These are phyloP conservation scores for Porphyrellus sp. DNA, from an alignment of 1,284 basidiomycete species.

Conservation along the genomic window DNA sequence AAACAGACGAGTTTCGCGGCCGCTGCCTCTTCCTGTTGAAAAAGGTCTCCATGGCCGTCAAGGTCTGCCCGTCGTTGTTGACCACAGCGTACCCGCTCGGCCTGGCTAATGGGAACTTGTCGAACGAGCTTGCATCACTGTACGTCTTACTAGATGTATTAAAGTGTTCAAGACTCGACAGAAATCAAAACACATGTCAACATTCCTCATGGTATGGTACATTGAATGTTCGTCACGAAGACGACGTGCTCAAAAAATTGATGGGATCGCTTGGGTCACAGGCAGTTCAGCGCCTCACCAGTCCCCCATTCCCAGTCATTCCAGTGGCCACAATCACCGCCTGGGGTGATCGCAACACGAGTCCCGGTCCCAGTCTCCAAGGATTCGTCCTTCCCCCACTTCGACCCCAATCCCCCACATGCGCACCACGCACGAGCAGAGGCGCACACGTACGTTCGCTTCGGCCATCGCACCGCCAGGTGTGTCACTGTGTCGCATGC, in stretches of 20 bases:
- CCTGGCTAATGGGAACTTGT: conserved; percentile 7
- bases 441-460: conserved; percentile 26
- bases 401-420: conserved; percentile 18
- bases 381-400: conserved; percentile 32
- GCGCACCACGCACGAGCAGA: conserved; percentile 25
- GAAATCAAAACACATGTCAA: conserved; percentile 29
- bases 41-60: conserved; percentile 34
- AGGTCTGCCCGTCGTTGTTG: conserved; percentile 15
- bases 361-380: conserved; percentile 32
- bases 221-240: conserved; percentile 25
- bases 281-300: conserved; percentile 32
- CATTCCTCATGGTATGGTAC: conserved; percentile 8
- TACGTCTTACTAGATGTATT: not conserved
- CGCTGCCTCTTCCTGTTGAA: conserved; percentile 44
- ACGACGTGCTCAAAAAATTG: conserved; percentile 34
- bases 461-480: conserved; percentile 27
- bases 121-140: conserved; percentile 6
- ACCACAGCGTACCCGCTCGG: conserved; percentile 14
- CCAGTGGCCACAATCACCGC: conserved; percentile 20
- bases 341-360: conserved; percentile 14
- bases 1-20: conserved; percentile 49
- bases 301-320: conserved; percentile 21
- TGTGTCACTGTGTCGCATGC: conserved; percentile 2
- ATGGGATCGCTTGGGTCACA: conserved; percentile 26
- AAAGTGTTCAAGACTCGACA: not conserved